Base-by-base conservation (phyloP, 2,329 filamentous ascomycete genomes). In the Stagonosporopsis tanaceti region DNA sequence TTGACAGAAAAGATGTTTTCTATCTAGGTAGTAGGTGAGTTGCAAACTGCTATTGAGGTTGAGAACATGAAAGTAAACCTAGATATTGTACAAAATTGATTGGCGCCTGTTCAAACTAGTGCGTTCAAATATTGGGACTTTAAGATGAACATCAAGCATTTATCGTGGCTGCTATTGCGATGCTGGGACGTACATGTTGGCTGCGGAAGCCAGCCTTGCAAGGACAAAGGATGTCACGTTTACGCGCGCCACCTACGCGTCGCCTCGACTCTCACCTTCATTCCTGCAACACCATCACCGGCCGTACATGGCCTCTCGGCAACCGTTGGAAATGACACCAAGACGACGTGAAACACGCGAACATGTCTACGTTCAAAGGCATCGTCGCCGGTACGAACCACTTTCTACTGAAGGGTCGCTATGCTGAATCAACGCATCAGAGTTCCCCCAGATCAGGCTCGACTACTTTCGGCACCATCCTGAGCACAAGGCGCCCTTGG, bases 371-470 rank as follows among this genome's bases (percentile, higher is more conserved):
- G 14, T 76, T 76, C 64, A 72, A 67, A 61, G 72, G 73, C 53
- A 68, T 76, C 45, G 56, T 76, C 37, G 62, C 64, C 25, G 66
- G 66, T 70, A 44, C 35, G 45, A 38, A 9, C 41, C 30, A 27
- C 17, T 30, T 39, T 40, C 20, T 24, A 32, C 12, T 6, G 8
- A 5, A 22, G 34, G 15, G 11, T 20, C 35, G 57, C 60, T 5
- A 59, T 50, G 44, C 46, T 48, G 45, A 57, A 25, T 39, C 20
- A 3, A 39, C 24, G 8, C 22, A 9, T 20, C 50, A 77, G 92
- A 96, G 70, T 96, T 96, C 65, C 91, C 91, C 4, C 85, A 88
- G 38, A 93, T 96, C 58, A 82, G 88, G 67, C 88, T 97, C 63
- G 93, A 97, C 76, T 92, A 88, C 78, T 97, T 97, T 68, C 86